Evolutionary conservation across 805 yeast species (phyloP).

Genomic region (Saturnispora dispora): DNA sequence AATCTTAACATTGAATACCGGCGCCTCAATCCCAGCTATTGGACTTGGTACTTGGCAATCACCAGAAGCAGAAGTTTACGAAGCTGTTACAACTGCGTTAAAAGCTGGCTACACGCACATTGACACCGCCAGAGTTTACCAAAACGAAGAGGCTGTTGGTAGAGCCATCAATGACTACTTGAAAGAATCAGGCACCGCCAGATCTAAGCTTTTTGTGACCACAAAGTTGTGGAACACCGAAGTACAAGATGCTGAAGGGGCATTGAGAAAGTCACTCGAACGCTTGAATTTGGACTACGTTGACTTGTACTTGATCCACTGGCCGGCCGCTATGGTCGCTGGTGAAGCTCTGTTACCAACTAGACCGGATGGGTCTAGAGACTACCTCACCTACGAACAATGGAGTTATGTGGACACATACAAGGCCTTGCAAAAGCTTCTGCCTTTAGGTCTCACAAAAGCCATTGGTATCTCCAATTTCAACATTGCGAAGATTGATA

Average conservation of each 20-base stretch:
- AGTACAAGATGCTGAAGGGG: conserved; percentile 33
- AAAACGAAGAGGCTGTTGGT: conserved; percentile 53
- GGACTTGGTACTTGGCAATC: conserved; percentile 19
- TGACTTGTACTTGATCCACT: conserved; percentile 58
- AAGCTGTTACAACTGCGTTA: conserved; percentile 52
- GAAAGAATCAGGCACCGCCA: conserved; percentile 47
- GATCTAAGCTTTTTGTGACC: conserved; percentile 50
- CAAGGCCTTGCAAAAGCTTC: conserved; percentile 53
- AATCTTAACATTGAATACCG: conserved; percentile 8
- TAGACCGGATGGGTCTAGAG: conserved; percentile 27
- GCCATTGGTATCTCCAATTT: conserved; percentile 80
- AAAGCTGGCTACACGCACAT: conserved; percentile 66
- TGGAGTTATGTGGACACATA: conserved; percentile 50
- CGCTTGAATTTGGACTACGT: conserved; percentile 51
- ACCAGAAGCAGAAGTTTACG: conserved; percentile 36
- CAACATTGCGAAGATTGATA: conserved; percentile 44
- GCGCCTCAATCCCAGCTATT: conserved; percentile 14
- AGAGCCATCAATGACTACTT: conserved; percentile 39
- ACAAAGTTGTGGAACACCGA: conserved; percentile 51
- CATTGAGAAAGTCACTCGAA: conserved; percentile 41
- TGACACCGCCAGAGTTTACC: conserved; percentile 65
- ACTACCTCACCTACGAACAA: conserved; percentile 23
- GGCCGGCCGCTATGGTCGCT: conserved; percentile 46
- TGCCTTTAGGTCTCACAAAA: conserved; percentile 43
- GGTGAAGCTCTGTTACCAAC: conserved; percentile 30